Base-by-base conservation (phyloP, 495 filamentous ascomycete genomes). In the Letharia columbiana region DNA sequence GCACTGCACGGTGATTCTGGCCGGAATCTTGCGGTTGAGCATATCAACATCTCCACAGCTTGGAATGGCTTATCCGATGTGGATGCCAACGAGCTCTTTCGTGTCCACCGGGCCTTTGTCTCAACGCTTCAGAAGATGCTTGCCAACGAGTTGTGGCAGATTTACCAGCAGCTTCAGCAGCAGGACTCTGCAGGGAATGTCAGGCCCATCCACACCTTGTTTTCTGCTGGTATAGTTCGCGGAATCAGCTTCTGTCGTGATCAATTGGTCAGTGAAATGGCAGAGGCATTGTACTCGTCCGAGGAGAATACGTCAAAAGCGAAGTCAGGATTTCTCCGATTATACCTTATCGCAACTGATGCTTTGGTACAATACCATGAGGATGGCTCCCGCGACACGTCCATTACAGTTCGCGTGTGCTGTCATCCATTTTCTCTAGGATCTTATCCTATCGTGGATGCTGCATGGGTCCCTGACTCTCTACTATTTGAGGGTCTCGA, bases 61-160 rank as follows among this genome's bases (percentile, higher is more conserved):
- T 72, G 71, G 71, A 71, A 67, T 28, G 68, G 68, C 39, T 60
- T 73, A 7, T 52, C 63, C 23, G 40, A 65, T 49, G 44, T 35
- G 18, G 63, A 65, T 31, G 69, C 66, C 37, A 50, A 67, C 12
- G 56, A 56, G 23, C 61, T 73, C 6, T 62, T 69, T 12, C 54
- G 58, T 15, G 69, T 72, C 57, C 68, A 72, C 39, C 39, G 63
- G 28, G 28, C 54, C 31, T 68, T 71, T 50, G 64, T 58, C 23
- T 50, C 17, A 17, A 64, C 58, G 31, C 62, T 72, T 23, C 60
- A 73, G 45, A 47, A 49, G 4, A 57, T 73, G 37, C 65, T 71
- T 45, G 57, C 66, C 23, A 47, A 39, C 35, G 61, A 66, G 57
- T 39, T 71, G 28, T 59, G 56, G 49, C 41, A 68, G 18, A 59